Conservation (phyloP, 2,329 filamentous ascomycete species). For the Capronia epimyces region DNA sequence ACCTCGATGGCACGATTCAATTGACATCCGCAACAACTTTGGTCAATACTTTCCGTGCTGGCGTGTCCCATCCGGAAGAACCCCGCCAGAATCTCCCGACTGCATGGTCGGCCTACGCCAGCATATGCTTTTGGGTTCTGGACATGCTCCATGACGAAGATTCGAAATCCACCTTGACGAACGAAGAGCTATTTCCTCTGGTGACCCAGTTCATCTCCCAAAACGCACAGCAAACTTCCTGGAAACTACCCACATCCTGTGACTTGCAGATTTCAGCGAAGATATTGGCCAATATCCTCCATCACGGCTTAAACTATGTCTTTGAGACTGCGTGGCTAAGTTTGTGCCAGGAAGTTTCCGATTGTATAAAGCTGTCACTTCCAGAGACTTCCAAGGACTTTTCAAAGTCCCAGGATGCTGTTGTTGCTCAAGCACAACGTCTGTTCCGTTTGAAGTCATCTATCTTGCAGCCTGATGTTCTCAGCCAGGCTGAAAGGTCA, state of each 20-base stretch:
- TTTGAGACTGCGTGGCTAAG: conserved; percentile 58
- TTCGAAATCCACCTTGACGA: conserved; percentile 43
- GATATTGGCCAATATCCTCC: conserved; percentile 36
- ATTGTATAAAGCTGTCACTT: conserved; percentile 65
- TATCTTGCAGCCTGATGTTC: conserved; percentile 3
- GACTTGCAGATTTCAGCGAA: conserved; percentile 38
- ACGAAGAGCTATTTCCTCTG: conserved; percentile 48
- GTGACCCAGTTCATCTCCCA: conserved; percentile 50
- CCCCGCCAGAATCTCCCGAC: conserved; percentile 35
- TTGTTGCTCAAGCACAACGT: conserved; percentile 61
- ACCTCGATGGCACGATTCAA: conserved; percentile 28
- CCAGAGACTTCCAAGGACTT: conserved; percentile 79
- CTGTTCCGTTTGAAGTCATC: conserved; percentile 57
- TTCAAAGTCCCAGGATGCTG: conserved; percentile 62
- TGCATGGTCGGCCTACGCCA: conserved; percentile 57
- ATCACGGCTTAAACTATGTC: conserved; percentile 35
- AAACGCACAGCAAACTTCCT: conserved; percentile 42
- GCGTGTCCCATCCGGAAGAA: conserved; percentile 70
- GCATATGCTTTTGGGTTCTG: conserved; percentile 53
- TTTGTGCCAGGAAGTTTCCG: conserved; percentile 57
- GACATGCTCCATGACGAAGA: conserved; percentile 44
- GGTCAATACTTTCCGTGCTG: conserved; percentile 62
- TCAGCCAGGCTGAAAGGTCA: background rate
- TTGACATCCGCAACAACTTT: conserved; percentile 55
- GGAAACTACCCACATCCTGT: conserved; percentile 44